Evolutionary conservation across 2,329 filamentous ascomycete species (phyloP), one percentile per base, ranked within the genome.

Genomic region (Onygena corvina): DNA sequence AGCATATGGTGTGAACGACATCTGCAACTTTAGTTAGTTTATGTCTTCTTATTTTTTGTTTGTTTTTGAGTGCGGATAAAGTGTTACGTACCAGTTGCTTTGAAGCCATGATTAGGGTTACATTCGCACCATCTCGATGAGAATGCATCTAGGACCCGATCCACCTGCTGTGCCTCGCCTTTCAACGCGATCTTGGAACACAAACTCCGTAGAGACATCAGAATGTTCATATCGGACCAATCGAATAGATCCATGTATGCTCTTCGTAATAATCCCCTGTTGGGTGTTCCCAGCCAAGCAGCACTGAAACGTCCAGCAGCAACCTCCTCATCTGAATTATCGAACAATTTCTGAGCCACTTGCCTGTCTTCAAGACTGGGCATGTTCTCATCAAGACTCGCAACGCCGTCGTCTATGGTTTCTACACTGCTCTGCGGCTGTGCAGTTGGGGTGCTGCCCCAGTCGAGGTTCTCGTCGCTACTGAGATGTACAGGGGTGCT

Each of bases 1-100:
- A 98, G 68, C 87, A 93, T 55, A 96, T 93, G 20, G 89, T 95
- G 64, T 98, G 90, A 14, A 98, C 89, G 44, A 96, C 84, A 69
- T 96, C 90, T 84, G 60, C 27, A 7, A 38, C 12, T 29, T 18
- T n/a, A 45, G n/a, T 46, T 44, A 49, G 47, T 48, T 25, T 40
- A 14, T 40, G 12, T 11, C 34, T 16, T 44, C 23, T 30, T 18
- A 18, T 18, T 12, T 4, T 40, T n/a, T 2, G 49, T 16, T 4
- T 5, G 33, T 5, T 30, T 12, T 7, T 11, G 30, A 16, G 4
- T 18, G 9, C 7, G 27, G 40, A 18, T 49, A 4, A 7, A n/a
- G n/a, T n/a, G 3, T 25, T 6, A 31, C 80, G 68, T 73, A 89
- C 86, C 86, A 57, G 75, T 79, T 49, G 84, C 80, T 67, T 92